Evolutionary conservation across 768 basidiomycete species (phyloP).

Genomic region (Infundibulicybe gibba): DNA sequence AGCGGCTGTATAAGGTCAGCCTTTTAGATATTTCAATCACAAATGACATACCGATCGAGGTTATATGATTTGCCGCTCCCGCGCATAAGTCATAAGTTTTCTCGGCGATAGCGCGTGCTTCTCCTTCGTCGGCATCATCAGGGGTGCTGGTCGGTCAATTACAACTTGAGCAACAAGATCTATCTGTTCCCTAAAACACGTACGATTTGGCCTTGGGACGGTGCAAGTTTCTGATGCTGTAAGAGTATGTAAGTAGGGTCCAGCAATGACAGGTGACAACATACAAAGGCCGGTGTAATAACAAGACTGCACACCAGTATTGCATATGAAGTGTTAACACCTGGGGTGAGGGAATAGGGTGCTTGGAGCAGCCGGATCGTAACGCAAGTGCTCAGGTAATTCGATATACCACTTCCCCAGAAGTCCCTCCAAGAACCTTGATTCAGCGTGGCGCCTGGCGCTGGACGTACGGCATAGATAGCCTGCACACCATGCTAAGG

Average conservation of each 20-base stretch:
- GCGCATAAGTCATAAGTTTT: conserved; percentile 73
- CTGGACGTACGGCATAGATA: conserved; percentile 64
- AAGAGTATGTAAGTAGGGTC: conserved; percentile 7
- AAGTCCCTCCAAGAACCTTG: conserved; percentile 50
- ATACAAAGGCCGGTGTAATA: conserved; percentile 80
- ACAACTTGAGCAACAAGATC: background rate
- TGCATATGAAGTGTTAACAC: conserved; percentile 79
- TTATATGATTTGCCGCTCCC: conserved; percentile 76
- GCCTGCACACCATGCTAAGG: conserved; percentile 60
- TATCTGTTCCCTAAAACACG: conserved; percentile 10
- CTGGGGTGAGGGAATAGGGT: conserved; percentile 51
- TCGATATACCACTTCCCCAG: conserved; percentile 76
- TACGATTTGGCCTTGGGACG: conserved; percentile 34
- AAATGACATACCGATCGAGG: conserved; percentile 47
- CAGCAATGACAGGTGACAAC: conserved; percentile 19
- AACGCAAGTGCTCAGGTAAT: conserved; percentile 64
- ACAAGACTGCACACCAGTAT: conserved; percentile 76
- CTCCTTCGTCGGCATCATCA: conserved; percentile 45
- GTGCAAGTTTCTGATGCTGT: conserved; percentile 38
- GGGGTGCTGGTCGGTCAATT: conserved; percentile 20
- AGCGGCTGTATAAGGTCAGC: conserved; percentile 32
- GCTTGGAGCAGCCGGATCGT: conserved; percentile 46
- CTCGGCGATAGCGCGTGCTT: conserved; percentile 49
- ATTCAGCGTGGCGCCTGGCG: conserved; percentile 53
- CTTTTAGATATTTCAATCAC: background rate